These are phyloP conservation scores for Rhodotorula sp. DNA, from an alignment of 1,284 basidiomycete genomes.

Conservation along the genomic window DNA sequence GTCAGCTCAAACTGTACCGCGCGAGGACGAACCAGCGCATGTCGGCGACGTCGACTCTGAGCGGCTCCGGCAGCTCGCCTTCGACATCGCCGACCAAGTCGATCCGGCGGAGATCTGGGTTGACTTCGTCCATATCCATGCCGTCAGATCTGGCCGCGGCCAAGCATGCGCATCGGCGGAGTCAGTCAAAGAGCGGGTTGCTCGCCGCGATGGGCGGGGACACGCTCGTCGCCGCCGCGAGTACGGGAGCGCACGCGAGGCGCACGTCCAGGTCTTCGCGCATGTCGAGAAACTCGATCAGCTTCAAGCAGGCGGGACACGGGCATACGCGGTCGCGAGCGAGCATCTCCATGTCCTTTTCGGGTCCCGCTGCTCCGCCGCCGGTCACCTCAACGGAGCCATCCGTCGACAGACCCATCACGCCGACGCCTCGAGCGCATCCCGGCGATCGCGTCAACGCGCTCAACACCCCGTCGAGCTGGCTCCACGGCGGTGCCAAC, in stretches of 20 bases:
- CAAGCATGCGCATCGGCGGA: slow-evolving; percentile 32
- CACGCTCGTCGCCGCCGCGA: slow-evolving; percentile 3
- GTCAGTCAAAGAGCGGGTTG: slow-evolving; percentile 31
- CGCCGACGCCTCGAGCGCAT: not conserved
- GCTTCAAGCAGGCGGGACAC: slow-evolving; percentile 26
- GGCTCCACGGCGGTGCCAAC: slow-evolving; percentile 5
- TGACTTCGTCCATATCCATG: slow-evolving; percentile 16
- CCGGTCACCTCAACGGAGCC: not conserved
- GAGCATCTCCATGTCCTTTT: slow-evolving; percentile 39
- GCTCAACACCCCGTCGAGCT: slow-evolving; percentile 20
- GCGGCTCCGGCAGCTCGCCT: slow-evolving; percentile 9
- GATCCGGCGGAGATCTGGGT: slow-evolving; percentile 12
- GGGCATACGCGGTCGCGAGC: slow-evolving; percentile 38
- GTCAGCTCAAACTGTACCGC: slow-evolving; percentile 39
- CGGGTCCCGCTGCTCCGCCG: slow-evolving; percentile 9
- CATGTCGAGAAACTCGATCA: slow-evolving; percentile 32
- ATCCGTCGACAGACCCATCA: not conserved
- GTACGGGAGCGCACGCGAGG: slow-evolving; percentile 5
- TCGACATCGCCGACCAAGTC: slow-evolving; percentile 10
- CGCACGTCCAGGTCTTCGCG: slow-evolving; percentile 20
- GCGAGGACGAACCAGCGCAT: slow-evolving; percentile 33
- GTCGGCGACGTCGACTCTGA: slow-evolving; percentile 14
- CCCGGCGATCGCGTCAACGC: not conserved
- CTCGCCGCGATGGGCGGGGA: slow-evolving; percentile 16
- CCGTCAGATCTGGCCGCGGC: slow-evolving; percentile 9